Conservation (phyloP, 495 filamentous ascomycete genomes). For the Aspergillus hancockii region DNA sequence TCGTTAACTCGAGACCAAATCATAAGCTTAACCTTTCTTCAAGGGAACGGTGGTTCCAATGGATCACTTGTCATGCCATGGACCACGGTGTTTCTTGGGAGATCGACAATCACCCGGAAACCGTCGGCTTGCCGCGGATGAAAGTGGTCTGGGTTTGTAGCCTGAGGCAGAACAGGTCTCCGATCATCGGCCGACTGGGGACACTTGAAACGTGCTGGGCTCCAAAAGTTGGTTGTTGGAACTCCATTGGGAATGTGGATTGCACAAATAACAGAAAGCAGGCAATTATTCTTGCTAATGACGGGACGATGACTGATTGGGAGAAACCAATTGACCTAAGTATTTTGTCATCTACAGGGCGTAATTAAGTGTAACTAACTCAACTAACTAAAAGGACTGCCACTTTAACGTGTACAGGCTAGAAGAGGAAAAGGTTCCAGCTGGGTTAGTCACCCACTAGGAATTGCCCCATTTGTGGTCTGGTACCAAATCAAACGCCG, state of each 20-base stretch:
- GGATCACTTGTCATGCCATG: not conserved
- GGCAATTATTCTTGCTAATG: conserved; percentile 11
- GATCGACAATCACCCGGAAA: conserved; percentile 1
- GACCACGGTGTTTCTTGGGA: not conserved
- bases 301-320: conserved; percentile 5
- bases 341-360: too few relatives aligned
- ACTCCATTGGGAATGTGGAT: not conserved
- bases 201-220: not conserved
- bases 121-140: conserved; percentile 9
- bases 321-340: not conserved
- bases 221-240: not conserved
- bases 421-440: too few relatives aligned
- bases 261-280: not conserved
- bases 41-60: not conserved
- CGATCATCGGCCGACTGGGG: conserved; percentile 13
- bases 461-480: not conserved
- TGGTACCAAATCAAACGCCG: conserved; percentile 3
- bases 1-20: not conserved
- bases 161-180: conserved; percentile 3
- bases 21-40: not conserved
- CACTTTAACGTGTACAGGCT: too few relatives aligned
- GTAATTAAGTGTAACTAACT: too few relatives aligned
- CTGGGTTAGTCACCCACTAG: not conserved
- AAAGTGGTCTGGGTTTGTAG: not conserved
- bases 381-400: too few relatives aligned